Evolutionary conservation across 2,329 filamentous ascomycete species (phyloP), one percentile per base, ranked within the genome.

Genomic region (Arthroderma sp.): DNA sequence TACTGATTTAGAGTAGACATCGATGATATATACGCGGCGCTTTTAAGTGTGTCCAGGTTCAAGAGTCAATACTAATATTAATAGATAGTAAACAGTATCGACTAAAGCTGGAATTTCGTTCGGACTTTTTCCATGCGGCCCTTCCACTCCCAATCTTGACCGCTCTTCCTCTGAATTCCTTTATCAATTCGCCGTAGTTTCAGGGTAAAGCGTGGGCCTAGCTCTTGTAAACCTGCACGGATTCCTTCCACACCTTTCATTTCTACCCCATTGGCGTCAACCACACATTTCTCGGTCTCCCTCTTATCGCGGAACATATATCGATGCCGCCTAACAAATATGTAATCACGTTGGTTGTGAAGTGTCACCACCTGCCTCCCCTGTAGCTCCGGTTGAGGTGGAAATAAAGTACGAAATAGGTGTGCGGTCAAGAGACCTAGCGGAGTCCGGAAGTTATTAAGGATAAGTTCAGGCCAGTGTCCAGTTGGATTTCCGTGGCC

Each of bases 141-240:
- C 75, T 95, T 94, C 93, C 93, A 98, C 70, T 96, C 83, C 91
- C 93, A 97, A 68, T 95, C 88, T 64, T 89, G 81, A 38, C 89
- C 88, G 71, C 82, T 84, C 51, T 72, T 85, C 76, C 71, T 83
- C 77, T 77, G 88, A 63, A 98, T 87, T 0, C 91, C 91, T 73
- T 90, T 91, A 70, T 97, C 91, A 44, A 97, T 85, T 66, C 93
- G 83, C 64, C 91, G 82, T 66, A 98, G 74, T 77, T 97, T 97
- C 62, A 97, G 73, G 1, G 87, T 91, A 75, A 93, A 79, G 65
- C 84, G 78, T 6, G 89, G 91, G 0, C 91, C 91, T 23, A 96
- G 74, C 73, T 97, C 93, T 72, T 97, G 93, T 66, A 97, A 73
- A 4, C 91, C 91, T 1, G 89, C 87, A 35, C 87, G 81, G 60